Evolutionary conservation across 2,329 filamentous ascomycete genomes (phyloP).

Genomic region (Curvularia eragrostidis): DNA sequence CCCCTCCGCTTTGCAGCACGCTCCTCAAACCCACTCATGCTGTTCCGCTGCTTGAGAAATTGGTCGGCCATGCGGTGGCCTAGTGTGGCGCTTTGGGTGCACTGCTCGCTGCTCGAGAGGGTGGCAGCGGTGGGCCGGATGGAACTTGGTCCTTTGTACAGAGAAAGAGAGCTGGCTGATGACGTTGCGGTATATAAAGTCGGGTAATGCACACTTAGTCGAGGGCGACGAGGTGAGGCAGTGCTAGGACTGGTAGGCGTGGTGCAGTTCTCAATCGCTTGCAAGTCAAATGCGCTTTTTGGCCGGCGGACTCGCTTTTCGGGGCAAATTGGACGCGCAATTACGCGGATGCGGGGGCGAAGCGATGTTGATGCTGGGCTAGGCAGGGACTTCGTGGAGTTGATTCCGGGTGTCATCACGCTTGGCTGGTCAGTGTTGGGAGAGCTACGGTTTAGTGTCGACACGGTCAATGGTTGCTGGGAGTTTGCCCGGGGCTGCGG

Average conservation of each 20-base stretch:
- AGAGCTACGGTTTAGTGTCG: conserved; percentile 18
- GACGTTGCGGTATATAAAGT: conserved; percentile 11
- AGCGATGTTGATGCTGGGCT: conserved; percentile 13
- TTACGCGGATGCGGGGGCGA: conserved; percentile 26
- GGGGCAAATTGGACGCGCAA: conserved; percentile 26
- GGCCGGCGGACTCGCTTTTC: conserved; percentile 34
- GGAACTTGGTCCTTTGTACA: neutral
- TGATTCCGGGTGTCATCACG: conserved; percentile 13
- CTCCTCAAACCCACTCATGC: conserved; percentile 9
- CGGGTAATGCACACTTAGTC: neutral
- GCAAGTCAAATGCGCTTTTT: conserved; percentile 45
- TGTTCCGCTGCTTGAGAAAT: conserved; percentile 34
- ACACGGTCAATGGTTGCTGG: conserved; percentile 25
- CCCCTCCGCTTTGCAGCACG: conserved; percentile 9
- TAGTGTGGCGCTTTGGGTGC: conserved; percentile 32
- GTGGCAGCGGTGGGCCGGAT: conserved; percentile 16
- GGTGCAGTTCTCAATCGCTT: conserved; percentile 5
- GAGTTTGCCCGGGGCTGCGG: conserved; percentile 22
- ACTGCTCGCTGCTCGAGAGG: conserved; percentile 11
- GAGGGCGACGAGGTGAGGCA: neutral
- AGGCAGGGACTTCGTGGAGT: conserved; percentile 1
- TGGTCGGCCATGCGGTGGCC: conserved; percentile 43
- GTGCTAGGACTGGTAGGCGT: neutral
- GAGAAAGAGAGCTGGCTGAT: conserved; percentile 22
- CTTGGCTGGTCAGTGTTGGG: conserved; percentile 25